Conservation (phyloP, 345 rosid species). For the Carallia pectinifolia region DNA sequence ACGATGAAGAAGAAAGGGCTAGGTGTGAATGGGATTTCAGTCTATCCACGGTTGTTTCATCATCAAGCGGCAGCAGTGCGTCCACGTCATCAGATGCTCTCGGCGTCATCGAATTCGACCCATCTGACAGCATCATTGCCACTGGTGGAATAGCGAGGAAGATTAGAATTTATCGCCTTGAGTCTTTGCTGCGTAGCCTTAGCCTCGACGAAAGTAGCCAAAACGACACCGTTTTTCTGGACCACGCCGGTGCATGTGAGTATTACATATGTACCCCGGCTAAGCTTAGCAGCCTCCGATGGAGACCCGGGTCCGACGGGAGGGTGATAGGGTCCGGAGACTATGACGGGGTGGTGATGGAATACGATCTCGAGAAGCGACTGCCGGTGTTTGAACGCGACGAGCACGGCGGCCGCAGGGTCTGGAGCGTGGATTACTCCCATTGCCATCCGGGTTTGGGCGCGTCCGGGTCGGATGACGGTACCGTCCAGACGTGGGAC, state of each 20-base stretch:
- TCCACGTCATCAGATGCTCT: constrained; percentile 57
- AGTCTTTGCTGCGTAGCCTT: constrained; percentile 30
- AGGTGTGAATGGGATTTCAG: constrained; percentile 70
- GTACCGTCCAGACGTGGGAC: constrained; percentile 91
- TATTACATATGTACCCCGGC: constrained; percentile 80
- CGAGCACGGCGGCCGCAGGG: constrained; percentile 88
- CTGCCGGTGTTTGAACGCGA: constrained; percentile 76
- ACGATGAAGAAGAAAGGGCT: constrained; percentile 16
- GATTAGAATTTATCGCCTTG: constrained; percentile 58
- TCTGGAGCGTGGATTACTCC: constrained; percentile 88
- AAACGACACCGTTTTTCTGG: constrained; percentile 18
- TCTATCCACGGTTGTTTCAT: constrained; percentile 48
- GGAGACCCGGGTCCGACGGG: constrained; percentile 61
- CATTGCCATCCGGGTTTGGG: constrained; percentile 46
- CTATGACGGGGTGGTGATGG: constrained; percentile 88
- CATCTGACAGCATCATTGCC: constrained; percentile 47
- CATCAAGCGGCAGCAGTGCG: constrained; percentile 24
- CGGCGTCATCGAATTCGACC: constrained; percentile 78
- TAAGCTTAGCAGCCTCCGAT: constrained; percentile 74
- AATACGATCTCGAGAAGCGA: constrained; percentile 65
- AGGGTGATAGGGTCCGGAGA: constrained; percentile 77
- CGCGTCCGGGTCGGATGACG: constrained; percentile 92
- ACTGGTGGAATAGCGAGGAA: constrained; percentile 89
- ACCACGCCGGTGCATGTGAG: constrained; percentile 52
- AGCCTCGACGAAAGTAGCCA: neutral